A percentile compares a stretch with the other conserved stretches of the same genome.
Evolutionary conservation across 2,329 filamentous ascomycete genomes (phyloP).

Genomic region (Cladosporium colombiae): DNA sequence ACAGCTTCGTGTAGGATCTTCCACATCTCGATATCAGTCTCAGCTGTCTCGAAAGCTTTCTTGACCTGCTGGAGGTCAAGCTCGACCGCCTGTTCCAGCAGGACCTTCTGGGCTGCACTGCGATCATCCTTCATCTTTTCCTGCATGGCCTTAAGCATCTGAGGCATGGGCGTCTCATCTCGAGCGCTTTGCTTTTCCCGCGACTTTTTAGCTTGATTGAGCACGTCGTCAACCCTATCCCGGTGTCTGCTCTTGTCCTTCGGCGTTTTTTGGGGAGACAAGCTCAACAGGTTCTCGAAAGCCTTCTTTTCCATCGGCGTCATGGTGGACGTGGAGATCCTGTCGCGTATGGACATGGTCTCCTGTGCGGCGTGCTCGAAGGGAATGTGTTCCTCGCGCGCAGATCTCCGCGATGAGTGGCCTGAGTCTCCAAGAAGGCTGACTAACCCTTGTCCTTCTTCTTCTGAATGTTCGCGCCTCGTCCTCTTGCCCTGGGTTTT

Average conservation of each 20-base stretch:
- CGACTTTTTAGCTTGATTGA: neutral
- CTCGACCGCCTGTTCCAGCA: conserved; percentile 2
- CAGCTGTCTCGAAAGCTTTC: neutral
- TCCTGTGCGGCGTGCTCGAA: conserved; percentile 16
- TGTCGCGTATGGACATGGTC: conserved; percentile 1
- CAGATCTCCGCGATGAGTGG: neutral
- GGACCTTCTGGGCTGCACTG: neutral
- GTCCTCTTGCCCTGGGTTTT: neutral
- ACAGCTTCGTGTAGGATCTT: conserved; percentile 11
- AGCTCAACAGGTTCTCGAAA: conserved; percentile 14
- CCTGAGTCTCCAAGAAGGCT: neutral
- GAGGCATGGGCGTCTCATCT: neutral
- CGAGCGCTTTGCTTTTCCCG: neutral
- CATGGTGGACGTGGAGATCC: conserved; percentile 8
- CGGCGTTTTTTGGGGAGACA: neutral
- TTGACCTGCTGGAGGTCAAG: conserved; percentile 8
- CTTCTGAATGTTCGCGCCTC: neutral
- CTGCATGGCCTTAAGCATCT: neutral
- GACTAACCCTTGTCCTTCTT: neutral
- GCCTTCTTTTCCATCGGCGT: conserved; percentile 17
- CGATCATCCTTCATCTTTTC: neutral
- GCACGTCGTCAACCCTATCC: neutral
- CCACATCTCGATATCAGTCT: conserved; percentile 19
- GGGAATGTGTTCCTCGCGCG: conserved; percentile 9
- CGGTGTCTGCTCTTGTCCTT: neutral